Percentiles rank a stretch among this genome's conserved stretches.
Conservation (phyloP, 169 alveolate genomes). For the Neospora caninum region DNA sequence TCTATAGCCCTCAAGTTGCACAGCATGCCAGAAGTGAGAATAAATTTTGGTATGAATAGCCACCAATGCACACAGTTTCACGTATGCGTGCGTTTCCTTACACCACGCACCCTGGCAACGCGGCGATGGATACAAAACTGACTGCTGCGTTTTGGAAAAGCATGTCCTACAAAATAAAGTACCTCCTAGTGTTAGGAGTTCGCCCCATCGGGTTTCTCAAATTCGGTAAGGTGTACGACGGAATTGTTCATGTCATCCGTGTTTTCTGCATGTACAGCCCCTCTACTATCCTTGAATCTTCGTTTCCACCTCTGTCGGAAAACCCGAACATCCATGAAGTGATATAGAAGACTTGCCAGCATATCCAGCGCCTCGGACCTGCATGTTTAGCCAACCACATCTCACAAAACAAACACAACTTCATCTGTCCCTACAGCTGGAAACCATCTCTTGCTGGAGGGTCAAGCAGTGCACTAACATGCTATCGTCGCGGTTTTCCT, state of each 20-base stretch:
- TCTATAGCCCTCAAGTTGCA: no score
- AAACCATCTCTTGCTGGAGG: neutral
- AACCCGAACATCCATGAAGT: constrained; percentile 46
- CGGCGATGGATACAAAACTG: no score
- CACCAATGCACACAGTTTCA: no score
- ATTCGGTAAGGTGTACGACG: neutral
- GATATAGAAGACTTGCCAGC: constrained; percentile 60
- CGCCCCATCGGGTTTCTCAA: neutral
- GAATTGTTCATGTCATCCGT: neutral
- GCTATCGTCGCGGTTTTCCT: no score
- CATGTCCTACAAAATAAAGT: no score
- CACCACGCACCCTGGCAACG: no score
- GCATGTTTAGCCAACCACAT: neutral
- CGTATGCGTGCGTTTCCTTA: no score
- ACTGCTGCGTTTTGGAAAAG: no score
- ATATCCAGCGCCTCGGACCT: constrained; percentile 63
- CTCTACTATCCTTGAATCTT: constrained; percentile 10
- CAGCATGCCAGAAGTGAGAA: no score
- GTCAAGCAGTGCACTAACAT: neutral
- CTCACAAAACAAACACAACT: neutral
- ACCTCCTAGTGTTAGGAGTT: neutral
- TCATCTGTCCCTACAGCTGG: neutral
- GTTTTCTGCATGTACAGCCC: neutral
- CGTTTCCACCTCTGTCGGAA: constrained; percentile 56
- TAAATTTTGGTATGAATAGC: no score